Percentiles rank a stretch among this genome's conserved stretches.
Evolutionary conservation across 768 basidiomycete species (phyloP).

Genomic region (Polyporus arcularius): DNA sequence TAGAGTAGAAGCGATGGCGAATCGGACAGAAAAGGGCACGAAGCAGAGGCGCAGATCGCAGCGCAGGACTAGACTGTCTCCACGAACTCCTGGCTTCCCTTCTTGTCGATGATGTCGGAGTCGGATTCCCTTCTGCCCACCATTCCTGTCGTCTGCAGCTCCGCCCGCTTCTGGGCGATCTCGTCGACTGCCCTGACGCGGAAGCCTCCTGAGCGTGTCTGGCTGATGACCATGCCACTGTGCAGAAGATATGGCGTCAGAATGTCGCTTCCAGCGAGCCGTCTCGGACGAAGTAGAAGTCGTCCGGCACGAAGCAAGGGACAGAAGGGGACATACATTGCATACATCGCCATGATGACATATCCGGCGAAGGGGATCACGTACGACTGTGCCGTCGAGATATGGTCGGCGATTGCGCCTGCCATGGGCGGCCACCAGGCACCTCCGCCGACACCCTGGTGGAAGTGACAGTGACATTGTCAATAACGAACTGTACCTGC

Average conservation of each 20-base stretch:
- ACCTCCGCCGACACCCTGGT: conserved; percentile 59
- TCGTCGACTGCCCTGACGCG: conserved; percentile 51
- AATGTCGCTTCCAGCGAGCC: background rate
- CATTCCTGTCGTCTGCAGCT: conserved; percentile 6
- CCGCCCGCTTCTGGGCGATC: conserved; percentile 27
- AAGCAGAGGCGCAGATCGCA: background rate
- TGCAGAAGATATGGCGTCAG: conserved; percentile 4
- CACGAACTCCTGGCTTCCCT: conserved; percentile 19
- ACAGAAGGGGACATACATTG: conserved; percentile 41
- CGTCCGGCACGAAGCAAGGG: background rate
- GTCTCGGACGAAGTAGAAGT: background rate
- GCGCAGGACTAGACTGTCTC: conserved; percentile 11
- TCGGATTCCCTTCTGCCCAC: conserved; percentile 6
- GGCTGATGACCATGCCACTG: conserved; percentile 56
- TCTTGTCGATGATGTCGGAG: conserved; percentile 22
- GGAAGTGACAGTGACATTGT: background rate
- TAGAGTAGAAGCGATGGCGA: background rate
- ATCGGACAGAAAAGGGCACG: background rate
- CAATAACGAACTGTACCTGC: background rate
- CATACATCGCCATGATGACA: conserved; percentile 57
- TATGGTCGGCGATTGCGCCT: conserved; percentile 52
- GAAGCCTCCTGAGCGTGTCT: conserved; percentile 51
- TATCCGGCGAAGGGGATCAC: conserved; percentile 63
- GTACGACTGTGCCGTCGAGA: conserved; percentile 53
- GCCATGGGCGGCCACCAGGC: conserved; percentile 72